Percentiles rank a stretch among this genome's conserved stretches.
phyloP scores from a whole-genome alignment of 768 basidiomycete genomes.

The Pleurotus salmoneostramineus region DNA sequence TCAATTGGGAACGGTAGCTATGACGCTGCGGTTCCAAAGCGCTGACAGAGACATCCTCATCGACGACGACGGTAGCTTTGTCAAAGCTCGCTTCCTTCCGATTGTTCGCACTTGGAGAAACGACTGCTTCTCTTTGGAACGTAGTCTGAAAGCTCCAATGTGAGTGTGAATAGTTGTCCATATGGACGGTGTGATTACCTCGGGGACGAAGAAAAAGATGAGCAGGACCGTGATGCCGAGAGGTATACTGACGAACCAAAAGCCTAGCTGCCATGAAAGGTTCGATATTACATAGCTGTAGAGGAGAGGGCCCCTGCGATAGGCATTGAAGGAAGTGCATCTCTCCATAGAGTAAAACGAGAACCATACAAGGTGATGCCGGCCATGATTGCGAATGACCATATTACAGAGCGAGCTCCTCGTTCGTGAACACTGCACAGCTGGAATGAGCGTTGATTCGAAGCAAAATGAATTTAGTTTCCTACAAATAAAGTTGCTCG shows the following conservation, averaged over 20 bases:
- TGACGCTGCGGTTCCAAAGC: constrained; percentile 8
- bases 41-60: constrained; percentile 3
- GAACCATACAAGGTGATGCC: constrained; percentile 34
- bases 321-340: not conserved
- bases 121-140: constrained; percentile 15
- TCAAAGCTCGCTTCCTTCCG: constrained; percentile 13
- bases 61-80: constrained; percentile 5
- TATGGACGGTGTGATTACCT: constrained; percentile 20
- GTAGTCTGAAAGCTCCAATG: constrained; percentile 25
- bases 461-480: not conserved
- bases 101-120: not conserved
- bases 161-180: not conserved
- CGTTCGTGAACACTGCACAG: constrained; percentile 35
- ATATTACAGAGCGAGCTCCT: constrained; percentile 37
- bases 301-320: constrained; percentile 34
- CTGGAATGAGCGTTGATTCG: not conserved
- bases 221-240: constrained; percentile 31
- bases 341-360: not conserved
- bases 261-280: constrained; percentile 38
- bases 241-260: constrained; percentile 44
- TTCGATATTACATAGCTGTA: constrained; percentile 44
- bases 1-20: constrained; percentile 29
- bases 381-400: constrained; percentile 41
- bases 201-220: constrained; percentile 40
- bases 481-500: constrained; percentile 39